Percentiles rank a stretch among this genome's conserved stretches.
Conservation (phyloP, 108 stramenopile species). For the Seminavis robusta region DNA sequence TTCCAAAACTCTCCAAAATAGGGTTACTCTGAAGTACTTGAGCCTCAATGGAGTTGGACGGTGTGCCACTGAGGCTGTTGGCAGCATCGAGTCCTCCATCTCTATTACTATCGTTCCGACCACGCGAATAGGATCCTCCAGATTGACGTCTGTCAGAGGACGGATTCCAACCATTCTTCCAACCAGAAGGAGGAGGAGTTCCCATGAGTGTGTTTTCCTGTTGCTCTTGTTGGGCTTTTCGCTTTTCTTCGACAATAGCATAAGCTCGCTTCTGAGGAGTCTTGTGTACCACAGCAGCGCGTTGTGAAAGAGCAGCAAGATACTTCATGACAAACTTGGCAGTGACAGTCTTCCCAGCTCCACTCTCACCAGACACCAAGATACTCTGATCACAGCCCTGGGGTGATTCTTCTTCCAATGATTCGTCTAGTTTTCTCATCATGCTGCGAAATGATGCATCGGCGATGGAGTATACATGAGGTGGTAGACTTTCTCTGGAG, state of each 20-base stretch:
- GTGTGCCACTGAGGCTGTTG: neutral
- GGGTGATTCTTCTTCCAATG: slow-evolving; percentile 13
- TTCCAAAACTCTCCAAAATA: slow-evolving; percentile 95
- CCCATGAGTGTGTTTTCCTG: neutral
- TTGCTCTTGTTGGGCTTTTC: neutral
- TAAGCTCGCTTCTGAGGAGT: slow-evolving; percentile 1
- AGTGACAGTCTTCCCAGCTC: slow-evolving; percentile 65
- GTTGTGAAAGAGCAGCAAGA: slow-evolving; percentile 47
- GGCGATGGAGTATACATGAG: slow-evolving; percentile 83
- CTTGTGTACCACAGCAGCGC: slow-evolving; percentile 3
- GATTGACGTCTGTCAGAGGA: too few relatives aligned
- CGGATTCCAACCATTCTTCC: neutral
- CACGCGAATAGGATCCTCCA: neutral
- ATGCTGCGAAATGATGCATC: slow-evolving; percentile 89
- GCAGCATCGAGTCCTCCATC: neutral
- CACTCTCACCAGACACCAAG: slow-evolving; percentile 57
- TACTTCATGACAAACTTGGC: slow-evolving; percentile 75
- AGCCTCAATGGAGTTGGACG: slow-evolving; percentile 60
- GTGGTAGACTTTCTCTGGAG: slow-evolving; percentile 33
- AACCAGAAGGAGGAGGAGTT: neutral
- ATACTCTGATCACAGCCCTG: slow-evolving; percentile 62
- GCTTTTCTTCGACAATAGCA: slow-evolving; percentile 1
- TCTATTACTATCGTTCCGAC: too few relatives aligned
- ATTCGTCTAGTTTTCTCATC: slow-evolving; percentile 46
- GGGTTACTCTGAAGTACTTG: slow-evolving; percentile 93